phyloP scores from a whole-genome alignment of 78 protist genomes.

The Dictyostelium capitatum region DNA sequence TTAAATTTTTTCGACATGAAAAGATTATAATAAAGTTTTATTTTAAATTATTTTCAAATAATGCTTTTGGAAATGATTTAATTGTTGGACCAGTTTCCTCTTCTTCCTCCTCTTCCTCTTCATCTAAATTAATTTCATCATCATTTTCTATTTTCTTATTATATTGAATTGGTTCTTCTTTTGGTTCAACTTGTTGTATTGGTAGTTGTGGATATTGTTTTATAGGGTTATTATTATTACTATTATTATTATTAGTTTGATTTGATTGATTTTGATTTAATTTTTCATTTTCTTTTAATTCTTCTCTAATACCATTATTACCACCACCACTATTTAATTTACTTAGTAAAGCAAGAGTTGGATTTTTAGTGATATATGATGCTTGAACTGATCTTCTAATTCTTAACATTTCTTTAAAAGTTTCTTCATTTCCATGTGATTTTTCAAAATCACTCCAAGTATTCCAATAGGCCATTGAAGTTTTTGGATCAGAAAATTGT shows the following conservation, averaged over 20 bases:
- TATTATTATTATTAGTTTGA: constrained; percentile 6
- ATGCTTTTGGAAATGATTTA: constrained; percentile 42
- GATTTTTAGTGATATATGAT: neutral
- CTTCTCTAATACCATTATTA: constrained; percentile 21
- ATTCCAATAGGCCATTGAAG: constrained; percentile 87
- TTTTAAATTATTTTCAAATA: constrained; percentile 42
- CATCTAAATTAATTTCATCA: constrained; percentile 81
- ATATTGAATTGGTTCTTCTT: constrained; percentile 5
- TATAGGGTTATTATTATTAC: neutral
- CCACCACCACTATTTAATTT: constrained; percentile 47
- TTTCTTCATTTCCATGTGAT: constrained; percentile 97
- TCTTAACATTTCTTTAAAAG: constrained; percentile 97
- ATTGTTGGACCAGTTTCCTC: constrained; percentile 22
- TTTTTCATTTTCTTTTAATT: constrained; percentile 15
- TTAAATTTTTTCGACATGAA: no score
- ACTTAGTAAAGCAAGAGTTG: neutral
- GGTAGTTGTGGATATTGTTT: neutral
- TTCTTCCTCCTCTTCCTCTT: constrained; percentile 52
- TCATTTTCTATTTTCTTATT: constrained; percentile 21
- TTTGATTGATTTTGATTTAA: neutral
- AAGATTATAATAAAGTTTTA: no score
- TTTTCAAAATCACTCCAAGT: constrained; percentile 97
- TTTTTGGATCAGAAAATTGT: constrained; percentile 91
- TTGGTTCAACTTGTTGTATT: neutral
- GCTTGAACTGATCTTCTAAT: constrained; percentile 91